Evolutionary conservation across 129 eudicot genomes (phyloP), one percentile per base, ranked within the genome.

Genomic region (Helichrysum umbraculigerum): DNA sequence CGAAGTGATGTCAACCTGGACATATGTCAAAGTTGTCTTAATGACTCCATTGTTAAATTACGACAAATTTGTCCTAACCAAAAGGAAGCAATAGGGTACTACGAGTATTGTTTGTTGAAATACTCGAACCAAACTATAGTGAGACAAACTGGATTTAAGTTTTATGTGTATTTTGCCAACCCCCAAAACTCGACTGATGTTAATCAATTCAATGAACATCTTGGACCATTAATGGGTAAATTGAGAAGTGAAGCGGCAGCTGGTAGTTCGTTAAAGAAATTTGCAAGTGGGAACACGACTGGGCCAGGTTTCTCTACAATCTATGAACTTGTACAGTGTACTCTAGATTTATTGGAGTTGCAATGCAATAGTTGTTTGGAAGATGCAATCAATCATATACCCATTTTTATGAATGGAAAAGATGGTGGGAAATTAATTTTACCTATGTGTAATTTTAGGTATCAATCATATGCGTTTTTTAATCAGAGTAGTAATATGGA

Each of bases 161-260:
- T 2, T 0, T 17, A 1, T 56, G 0, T 0, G 0, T 3, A 2
- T n/a, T 4, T 56, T 28, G 0, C 0, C 0, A 56, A 56, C 25
- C 0, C 11, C 17, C 28, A 6, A 56, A 4, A 56, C 7, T 4
- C 22, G 16, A 16, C 21, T 17, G 8, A 28, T 32, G 4, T 30
- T 28, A 20, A 29, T 63, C 16, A 29, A 39, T 63, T 63, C 68
- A 25, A 63, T 8, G 2, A 0, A 9, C 33, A 0, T 59, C 56
- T 50, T 12, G 5, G 28, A 19, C 28, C 62, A 56, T n/a, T 56
- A 1, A 1, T 56, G 7, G 25, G 2, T 30, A 35, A 63, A 19
- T 4, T 63, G 34, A 63, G 37, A 29, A 20, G 15, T 8, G 37
- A 28, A 4, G 68, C 68, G 29, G 68, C 68, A 7, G 37, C 41